A percentile compares a stretch with the other conserved stretches of the same genome.
phyloP scores from a whole-genome alignment of 345 rosid genomes.

The Citrus glauca region DNA sequence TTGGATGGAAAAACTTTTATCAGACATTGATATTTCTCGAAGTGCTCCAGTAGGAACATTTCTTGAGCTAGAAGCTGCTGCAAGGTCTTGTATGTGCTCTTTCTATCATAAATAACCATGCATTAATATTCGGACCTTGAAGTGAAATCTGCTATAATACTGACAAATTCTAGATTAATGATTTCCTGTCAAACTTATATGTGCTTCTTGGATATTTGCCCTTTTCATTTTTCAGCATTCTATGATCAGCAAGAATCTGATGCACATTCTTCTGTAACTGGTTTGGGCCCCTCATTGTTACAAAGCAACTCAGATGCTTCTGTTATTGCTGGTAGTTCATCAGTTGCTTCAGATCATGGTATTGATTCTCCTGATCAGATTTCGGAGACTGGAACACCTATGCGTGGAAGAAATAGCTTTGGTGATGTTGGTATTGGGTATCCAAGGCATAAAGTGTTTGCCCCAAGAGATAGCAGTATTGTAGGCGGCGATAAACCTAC shows the following conservation, averaged over 20 bases:
- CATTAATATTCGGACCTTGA: not conserved
- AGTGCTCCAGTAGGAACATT: conserved; percentile 67
- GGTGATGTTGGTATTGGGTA: conserved; percentile 32
- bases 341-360: conserved; percentile 47
- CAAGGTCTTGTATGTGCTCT: conserved; percentile 71
- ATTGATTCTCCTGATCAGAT: conserved; percentile 47
- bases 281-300: conserved; percentile 25
- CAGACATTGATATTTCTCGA: conserved; percentile 87
- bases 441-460: conserved; percentile 36
- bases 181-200: conserved; percentile 10
- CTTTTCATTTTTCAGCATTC: conserved; percentile 69
- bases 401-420: conserved; percentile 29
- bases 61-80: conserved; percentile 98
- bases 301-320: conserved; percentile 46
- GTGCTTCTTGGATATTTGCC: not conserved
- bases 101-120: conserved; percentile 4
- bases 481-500: conserved; percentile 18
- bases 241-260: conserved; percentile 42
- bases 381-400: conserved; percentile 57
- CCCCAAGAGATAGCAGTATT: conserved; percentile 29
- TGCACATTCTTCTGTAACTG: conserved; percentile 33
- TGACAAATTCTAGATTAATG: conserved; percentile 7
- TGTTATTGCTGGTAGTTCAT: conserved; percentile 38
- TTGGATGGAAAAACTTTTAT: conserved; percentile 84
- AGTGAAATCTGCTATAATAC: not conserved